These are phyloP conservation scores for Geopyxis carbonaria DNA, from an alignment of 495 filamentous ascomycete species.

Conservation along the genomic window DNA sequence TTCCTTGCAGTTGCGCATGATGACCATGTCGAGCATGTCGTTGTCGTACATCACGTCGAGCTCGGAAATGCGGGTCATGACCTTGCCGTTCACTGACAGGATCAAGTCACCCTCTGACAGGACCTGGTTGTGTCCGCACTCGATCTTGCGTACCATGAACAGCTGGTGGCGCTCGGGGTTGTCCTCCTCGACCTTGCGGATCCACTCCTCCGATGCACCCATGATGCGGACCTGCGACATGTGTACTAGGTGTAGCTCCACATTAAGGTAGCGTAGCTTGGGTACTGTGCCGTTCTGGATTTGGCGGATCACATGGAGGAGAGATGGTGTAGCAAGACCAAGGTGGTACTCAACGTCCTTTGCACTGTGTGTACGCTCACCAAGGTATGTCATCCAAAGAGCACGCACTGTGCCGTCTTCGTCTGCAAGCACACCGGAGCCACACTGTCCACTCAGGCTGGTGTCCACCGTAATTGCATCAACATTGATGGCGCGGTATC, in stretches of 20 bases:
- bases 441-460: slow-evolving; percentile 72
- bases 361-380: slow-evolving; percentile 59
- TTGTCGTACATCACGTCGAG: slow-evolving; percentile 93
- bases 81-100: slow-evolving; percentile 71
- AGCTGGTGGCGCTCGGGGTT: slow-evolving; percentile 87
- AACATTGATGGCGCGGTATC: slow-evolving; percentile 88
- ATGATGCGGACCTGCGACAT: slow-evolving; percentile 98
- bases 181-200: slow-evolving; percentile 64
- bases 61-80: slow-evolving; percentile 84
- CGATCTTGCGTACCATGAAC: slow-evolving; percentile 94
- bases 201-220: slow-evolving; percentile 94
- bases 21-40: slow-evolving; percentile 61
- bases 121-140: slow-evolving; percentile 45
- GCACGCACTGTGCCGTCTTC: slow-evolving; percentile 87
- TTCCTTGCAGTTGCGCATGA: slow-evolving; percentile 75
- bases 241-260: slow-evolving; percentile 86
- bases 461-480: slow-evolving; percentile 97
- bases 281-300: slow-evolving; percentile 65
- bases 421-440: slow-evolving; percentile 79
- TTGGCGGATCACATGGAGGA: slow-evolving; percentile 69
- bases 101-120: slow-evolving; percentile 88
- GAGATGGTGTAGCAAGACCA: slow-evolving; percentile 70
- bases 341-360: slow-evolving; percentile 97
- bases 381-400: slow-evolving; percentile 89
- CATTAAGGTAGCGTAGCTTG: slow-evolving; percentile 70